Evolutionary conservation across 2,329 filamentous ascomycete species (phyloP), one percentile per base, ranked within the genome.

Genomic region (Neurospora sp.): DNA sequence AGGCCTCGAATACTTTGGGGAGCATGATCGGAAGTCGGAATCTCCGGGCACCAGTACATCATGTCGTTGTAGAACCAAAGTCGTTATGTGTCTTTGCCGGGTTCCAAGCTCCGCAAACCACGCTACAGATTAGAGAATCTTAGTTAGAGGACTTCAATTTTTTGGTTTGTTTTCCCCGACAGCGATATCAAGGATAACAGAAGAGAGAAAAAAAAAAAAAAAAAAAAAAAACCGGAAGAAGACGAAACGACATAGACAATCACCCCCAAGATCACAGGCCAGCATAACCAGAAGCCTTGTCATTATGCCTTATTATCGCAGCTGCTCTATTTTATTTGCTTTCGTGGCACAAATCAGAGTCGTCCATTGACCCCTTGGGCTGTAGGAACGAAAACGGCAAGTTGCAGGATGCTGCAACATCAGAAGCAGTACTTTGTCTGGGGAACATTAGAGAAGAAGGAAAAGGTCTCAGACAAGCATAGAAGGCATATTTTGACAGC

Each of bases 391-490:
- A 57, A 52, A 52, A 62, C 15, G 23, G 28, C 52, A 17, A 62
- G 11, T 28, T 62, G 23, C 52, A 33, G 46, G 6, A 4, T 8
- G 3, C 46, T 57, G 46, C 46, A 57, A 17, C 43, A 12, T 11
- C 43, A 62, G 28, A 17, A 62, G 23, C 23, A 36, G 52, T 0
- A 28, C n/a, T 28, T 28, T 33, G 12, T 28, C 19, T 52, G 11
- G 19, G 19, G 43, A 28, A 52, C 11, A 66, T 17, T 23, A 5
- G 6, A 23, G 37, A 37, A n/a, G 62, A 23, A 66, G 28, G 10
- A n/a, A 69, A 69, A 67, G n/a, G 68, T 67, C 40, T 17, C 10
- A 62, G 57, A 67, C 40, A 37, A 67, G 40, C 52, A 28, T 66
- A 6, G n/a, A 46, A 28, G 57, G 28, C 36, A 66, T 62, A 33